Evolutionary conservation across 305 asterid species (phyloP).

Genomic region (Fraxinus floribunda): DNA sequence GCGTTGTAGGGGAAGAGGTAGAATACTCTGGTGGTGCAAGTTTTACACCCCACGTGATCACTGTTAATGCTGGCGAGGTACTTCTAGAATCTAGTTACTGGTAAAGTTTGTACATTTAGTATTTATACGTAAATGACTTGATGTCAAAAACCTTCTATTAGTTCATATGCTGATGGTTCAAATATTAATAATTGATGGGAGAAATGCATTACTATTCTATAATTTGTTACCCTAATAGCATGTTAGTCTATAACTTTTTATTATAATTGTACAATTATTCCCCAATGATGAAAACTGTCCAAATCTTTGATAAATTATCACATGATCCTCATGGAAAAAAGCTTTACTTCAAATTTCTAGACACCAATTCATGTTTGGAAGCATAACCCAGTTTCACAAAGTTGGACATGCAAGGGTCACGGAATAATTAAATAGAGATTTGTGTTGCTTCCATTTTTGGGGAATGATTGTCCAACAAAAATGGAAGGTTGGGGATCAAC

Average conservation of each 20-base stretch:
- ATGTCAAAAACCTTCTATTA: not conserved
- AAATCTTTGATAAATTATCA: not conserved
- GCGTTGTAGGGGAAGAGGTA: slow-evolving; percentile 43
- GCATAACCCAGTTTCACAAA: not conserved
- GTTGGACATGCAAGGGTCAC: not conserved
- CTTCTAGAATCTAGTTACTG: slow-evolving; percentile 11
- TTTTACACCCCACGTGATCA: slow-evolving; percentile 77
- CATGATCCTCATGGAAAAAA: not conserved
- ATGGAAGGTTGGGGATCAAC: not conserved
- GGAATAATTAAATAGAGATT: not conserved
- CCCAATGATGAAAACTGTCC: not conserved
- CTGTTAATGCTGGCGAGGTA: slow-evolving; percentile 92
- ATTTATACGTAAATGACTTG: not conserved
- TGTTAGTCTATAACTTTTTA: not conserved
- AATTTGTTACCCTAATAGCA: not conserved
- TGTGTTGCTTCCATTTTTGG: not conserved
- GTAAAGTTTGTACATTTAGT: slow-evolving; percentile 4
- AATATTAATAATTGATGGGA: not conserved
- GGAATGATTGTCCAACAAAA: not conserved
- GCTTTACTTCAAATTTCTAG: not conserved
- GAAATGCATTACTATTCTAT: not conserved
- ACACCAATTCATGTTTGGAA: not conserved
- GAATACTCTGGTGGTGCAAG: slow-evolving; percentile 59
- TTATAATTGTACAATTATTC: not conserved
- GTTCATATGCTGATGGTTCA: not conserved